These are phyloP conservation scores for Hygrophoropsis aurantiaca DNA, from an alignment of 768 basidiomycete species.

Conservation along the genomic window DNA sequence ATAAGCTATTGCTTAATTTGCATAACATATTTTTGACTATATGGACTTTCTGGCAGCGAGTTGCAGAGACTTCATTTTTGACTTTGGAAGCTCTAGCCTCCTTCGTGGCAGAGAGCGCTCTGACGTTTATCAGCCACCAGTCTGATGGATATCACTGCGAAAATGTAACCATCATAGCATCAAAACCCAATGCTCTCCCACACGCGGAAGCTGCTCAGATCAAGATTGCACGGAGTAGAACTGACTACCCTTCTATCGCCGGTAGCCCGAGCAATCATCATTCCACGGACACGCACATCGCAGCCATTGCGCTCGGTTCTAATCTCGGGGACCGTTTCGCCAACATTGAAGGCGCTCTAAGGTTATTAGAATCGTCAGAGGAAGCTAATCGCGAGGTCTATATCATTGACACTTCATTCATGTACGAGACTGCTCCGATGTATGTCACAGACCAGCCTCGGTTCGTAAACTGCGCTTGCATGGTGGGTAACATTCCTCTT, in stretches of 20 bases:
- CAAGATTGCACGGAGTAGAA: constrained; percentile 46
- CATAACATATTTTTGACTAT: too few species aligned
- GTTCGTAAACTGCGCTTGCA: constrained; percentile 90
- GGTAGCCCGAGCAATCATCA: background rate
- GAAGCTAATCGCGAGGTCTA: constrained; percentile 27
- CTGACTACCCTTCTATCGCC: background rate
- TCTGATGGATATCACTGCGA: constrained; percentile 12
- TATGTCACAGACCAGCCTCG: constrained; percentile 87
- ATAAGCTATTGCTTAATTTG: too few species aligned
- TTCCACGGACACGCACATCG: constrained; percentile 30
- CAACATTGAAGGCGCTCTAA: constrained; percentile 79
- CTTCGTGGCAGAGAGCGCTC: constrained; percentile 46
- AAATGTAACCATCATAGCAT: constrained; percentile 52
- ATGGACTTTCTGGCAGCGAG: constrained; percentile 36
- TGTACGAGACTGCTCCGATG: constrained; percentile 96
- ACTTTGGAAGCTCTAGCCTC: constrained; percentile 76
- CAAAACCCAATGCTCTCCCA: constrained; percentile 72
- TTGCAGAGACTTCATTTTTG: constrained; percentile 47
- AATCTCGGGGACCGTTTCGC: constrained; percentile 87
- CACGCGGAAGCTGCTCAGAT: constrained; percentile 68
- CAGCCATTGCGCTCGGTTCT: constrained; percentile 81
- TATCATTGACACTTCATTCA: constrained; percentile 77
- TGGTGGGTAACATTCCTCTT: constrained; percentile 55
- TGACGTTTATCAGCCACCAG: constrained; percentile 21
- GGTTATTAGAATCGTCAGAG: constrained; percentile 58